Evolutionary conservation across 225 moss, liverwort and hornwort species (phyloP), one percentile per base, ranked within the genome.

Genomic region (Physcomitrellopsis africana): DNA sequence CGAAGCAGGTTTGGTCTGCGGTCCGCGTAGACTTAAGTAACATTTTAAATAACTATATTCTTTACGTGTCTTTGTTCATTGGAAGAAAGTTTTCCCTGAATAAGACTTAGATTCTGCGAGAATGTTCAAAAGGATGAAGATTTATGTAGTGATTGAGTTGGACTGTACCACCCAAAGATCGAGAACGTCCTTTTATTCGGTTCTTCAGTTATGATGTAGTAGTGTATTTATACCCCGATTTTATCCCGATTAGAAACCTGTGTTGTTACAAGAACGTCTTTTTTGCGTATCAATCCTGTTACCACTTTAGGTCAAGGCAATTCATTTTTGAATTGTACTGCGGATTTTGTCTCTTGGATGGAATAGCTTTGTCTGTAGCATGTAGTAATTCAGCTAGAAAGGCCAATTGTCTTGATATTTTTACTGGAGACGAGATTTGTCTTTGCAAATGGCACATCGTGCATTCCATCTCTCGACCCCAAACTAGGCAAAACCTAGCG

Each of bases 1-100:
- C n/a, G 92, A 88, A 72, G 85, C 80, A 92, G 92, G 89, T 84
- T 43, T 74, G 60, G 63, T 61, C 71, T 70, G 11, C 8, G 47
- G 18, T 66, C 41, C 62, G 51, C 15, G 45, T 52, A 48, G 2
- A 37, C 32, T 37, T 37, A 5, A 37, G 32, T 37, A 7, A 4
- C 4, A 7, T 4, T 7, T 37, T 37, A 37, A 37, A 37, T 37
- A 37, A 37, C 32, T 24, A 26, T 65, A 20, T 27, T 67, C 20
- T 17, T 58, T 13, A 13, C 47, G 69, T 47, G 17, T 26, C 37
- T 17, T 63, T 37, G 14, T 64, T 55, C 37, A 11, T 69, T 13
- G 19, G 8, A 17, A 45, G 3, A n/a, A 8, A n/a, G 8, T 1
- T 16, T 57, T 58, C 32, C 68, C 55, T n/a, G 4, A 63, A 61